These are phyloP conservation scores for Ustilago nuda DNA, from an alignment of 1,284 basidiomycete species.

Conservation along the genomic window DNA sequence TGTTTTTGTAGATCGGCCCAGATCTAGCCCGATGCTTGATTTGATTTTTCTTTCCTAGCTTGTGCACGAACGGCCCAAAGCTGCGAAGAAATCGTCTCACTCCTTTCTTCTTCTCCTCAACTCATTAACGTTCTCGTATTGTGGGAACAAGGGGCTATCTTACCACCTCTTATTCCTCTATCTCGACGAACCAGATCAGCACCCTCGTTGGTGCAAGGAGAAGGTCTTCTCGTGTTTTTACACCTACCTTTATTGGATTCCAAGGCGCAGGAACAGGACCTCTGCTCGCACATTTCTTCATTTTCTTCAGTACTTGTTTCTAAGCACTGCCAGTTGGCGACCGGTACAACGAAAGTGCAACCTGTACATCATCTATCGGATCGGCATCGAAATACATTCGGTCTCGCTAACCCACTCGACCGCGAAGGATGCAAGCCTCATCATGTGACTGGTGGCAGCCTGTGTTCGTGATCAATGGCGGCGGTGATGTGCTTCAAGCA, in stretches of 20 bases:
- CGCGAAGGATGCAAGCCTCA: no score
- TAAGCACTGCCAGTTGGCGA: neutral
- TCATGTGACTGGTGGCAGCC: no score
- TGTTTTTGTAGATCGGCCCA: neutral
- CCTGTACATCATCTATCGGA: neutral
- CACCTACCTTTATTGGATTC: constrained; percentile 19
- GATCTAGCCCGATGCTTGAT: constrained; percentile 17
- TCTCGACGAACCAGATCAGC: constrained; percentile 59
- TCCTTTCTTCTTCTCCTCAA: constrained; percentile 43
- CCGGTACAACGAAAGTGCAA: neutral
- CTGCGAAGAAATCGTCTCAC: neutral
- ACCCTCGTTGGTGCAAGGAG: constrained; percentile 23
- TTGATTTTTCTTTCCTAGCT: constrained; percentile 1
- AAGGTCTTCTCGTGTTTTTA: constrained; percentile 47
- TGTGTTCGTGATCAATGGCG: neutral
- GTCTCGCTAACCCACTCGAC: no score
- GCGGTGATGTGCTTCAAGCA: neutral
- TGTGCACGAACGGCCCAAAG: neutral
- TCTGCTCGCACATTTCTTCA: constrained; percentile 41
- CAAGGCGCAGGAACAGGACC: constrained; percentile 49
- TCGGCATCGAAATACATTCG: no score
- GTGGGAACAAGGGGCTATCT: constrained; percentile 51
- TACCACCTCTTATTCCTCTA: constrained; percentile 54
- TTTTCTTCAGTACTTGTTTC: neutral
- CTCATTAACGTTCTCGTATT: constrained; percentile 61